phyloP scores from a whole-genome alignment of 2,329 filamentous ascomycete species.

The Diaporthe sp. region DNA sequence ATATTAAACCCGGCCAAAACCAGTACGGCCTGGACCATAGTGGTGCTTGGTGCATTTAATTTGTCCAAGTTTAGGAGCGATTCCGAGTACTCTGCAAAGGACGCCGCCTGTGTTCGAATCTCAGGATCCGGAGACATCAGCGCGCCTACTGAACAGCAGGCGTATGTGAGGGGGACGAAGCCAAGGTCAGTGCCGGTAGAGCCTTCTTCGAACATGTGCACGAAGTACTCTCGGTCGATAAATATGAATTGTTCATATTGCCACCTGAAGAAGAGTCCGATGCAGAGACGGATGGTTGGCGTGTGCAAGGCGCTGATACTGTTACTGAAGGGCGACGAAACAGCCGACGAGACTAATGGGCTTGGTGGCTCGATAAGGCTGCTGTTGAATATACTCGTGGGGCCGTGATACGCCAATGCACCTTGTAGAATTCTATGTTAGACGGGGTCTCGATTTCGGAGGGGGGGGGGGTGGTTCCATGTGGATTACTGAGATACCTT shows the following conservation, averaged over 20 bases:
- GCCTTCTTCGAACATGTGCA: not conserved
- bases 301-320: not conserved
- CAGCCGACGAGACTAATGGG: not conserved
- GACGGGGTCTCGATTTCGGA: too few species aligned
- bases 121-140: not conserved
- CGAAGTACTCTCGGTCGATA: slow-evolving; percentile 6
- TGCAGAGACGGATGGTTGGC: not conserved
- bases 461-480: not conserved
- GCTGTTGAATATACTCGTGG: slow-evolving; percentile 20
- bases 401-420: slow-evolving; percentile 21
- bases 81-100: slow-evolving; percentile 1
- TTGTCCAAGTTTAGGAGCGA: not conserved
- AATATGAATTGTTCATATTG: not conserved
- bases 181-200: not conserved
- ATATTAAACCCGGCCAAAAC: not conserved
- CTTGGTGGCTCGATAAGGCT: slow-evolving; percentile 10
- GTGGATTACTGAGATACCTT: not conserved
- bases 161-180: not conserved
- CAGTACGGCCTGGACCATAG: not conserved
- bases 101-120: not conserved
- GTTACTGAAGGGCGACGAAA: not conserved
- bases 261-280: slow-evolving; percentile 21
- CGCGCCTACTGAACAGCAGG: slow-evolving; percentile 8
- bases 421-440: not conserved
- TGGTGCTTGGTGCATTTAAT: not conserved